These are phyloP conservation scores for Marchantia polymorpha DNA, from an alignment of 225 moss, liverwort and hornwort genomes.

Conservation along the genomic window DNA sequence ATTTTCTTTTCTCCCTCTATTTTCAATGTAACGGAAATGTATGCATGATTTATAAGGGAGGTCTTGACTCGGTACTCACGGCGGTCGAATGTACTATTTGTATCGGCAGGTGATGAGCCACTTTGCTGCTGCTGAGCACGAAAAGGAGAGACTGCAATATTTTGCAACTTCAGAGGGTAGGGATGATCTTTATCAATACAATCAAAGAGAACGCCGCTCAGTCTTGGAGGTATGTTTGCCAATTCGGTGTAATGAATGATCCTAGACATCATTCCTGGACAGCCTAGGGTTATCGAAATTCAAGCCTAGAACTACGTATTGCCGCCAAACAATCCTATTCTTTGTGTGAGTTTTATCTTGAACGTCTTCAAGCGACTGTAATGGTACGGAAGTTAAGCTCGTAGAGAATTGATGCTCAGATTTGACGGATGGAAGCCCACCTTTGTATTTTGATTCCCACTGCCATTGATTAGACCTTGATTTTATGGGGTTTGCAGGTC, in stretches of 20 bases:
- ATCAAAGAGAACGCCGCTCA: slow-evolving; percentile 82
- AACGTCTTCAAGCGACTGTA: no score
- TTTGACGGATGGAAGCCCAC: not conserved
- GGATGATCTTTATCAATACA: slow-evolving; percentile 94
- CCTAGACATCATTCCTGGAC: no score
- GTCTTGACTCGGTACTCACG: not conserved
- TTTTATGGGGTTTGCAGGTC: slow-evolving; percentile 31
- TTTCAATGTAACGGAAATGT: not conserved
- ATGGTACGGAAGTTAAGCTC: no score
- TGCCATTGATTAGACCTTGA: not conserved
- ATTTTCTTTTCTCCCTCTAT: not conserved
- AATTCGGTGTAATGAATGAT: not conserved
- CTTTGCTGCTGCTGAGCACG: slow-evolving; percentile 85
- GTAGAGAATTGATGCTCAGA: no score
- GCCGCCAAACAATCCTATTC: not conserved
- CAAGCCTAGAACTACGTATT: no score
- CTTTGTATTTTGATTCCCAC: not conserved
- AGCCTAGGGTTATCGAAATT: no score
- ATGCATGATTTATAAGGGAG: not conserved
- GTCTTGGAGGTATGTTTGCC: slow-evolving; percentile 59
- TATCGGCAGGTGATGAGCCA: slow-evolving; percentile 68
- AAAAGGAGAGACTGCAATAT: slow-evolving; percentile 87
- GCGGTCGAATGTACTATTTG: not conserved
- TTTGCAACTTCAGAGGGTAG: slow-evolving; percentile 95
- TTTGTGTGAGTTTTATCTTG: no score